Base-by-base conservation (phyloP, 2,329 filamentous ascomycete species). In the Colletotrichum gloeosporioides region DNA sequence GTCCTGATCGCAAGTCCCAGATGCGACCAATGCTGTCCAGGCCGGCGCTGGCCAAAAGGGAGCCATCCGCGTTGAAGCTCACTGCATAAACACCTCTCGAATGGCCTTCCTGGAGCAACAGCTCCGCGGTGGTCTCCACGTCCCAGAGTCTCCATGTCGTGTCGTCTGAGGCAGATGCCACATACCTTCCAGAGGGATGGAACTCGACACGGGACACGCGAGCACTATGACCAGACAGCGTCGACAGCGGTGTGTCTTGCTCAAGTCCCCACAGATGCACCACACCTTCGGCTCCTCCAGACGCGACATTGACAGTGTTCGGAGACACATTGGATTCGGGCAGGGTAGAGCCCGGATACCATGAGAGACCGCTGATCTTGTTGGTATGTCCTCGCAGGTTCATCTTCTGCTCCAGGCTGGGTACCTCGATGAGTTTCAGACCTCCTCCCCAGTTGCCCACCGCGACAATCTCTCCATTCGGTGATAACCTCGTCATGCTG, bases 71-170 rank as follows among this genome's bases (percentile, higher is more conserved):
- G 83, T 98, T 98, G 87, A 99, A 99, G 81, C 93, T 92, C 68
- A 99, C 91, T 0, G 96, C 91, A 81, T 97, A 99, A 15, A 99
- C 97, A 77, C 98, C 97, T 71, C 96, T 92, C 12, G 96, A 98
- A 84, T 99, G 97, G 2, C 97, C 97, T 86, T 99, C 96, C 84
- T 99, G 97, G 1, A 98, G 89, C 2, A 98, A 89, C 3, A 99
- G 86, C 82, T 99, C 96, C 4, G 93, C 93, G 0, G 93, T 95
- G 0, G 94, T 97, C 79, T 95, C 93, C 1, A 99, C 92, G 83
- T 99, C 96, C 96, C 97, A 99, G 39, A 99, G 88, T 61, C 96
- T 92, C 97, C 97, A 99, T 1, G 97, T 98, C 3, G 96, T 98
- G 83, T 99, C 97, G 81, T 97, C 97, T 0, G 96, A 98, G 8